Evolutionary conservation across 805 yeast genomes (phyloP), one percentile per base, ranked within the genome.

Genomic region (Lachancea lanzarotensis): DNA sequence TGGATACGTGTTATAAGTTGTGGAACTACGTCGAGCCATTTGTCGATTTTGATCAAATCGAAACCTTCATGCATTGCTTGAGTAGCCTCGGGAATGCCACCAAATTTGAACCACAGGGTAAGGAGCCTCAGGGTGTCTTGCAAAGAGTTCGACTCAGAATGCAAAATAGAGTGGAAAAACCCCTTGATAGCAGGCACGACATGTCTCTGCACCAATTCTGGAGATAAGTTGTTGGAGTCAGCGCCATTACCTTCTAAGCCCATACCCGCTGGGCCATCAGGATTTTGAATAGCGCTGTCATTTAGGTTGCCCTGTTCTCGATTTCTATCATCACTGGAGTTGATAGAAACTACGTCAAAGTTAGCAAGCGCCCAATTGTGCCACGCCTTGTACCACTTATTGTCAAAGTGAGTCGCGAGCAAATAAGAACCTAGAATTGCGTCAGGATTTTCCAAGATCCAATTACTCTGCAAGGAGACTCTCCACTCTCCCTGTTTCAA

Each of bases 401-500:
- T 73, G 61, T 93, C 97, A 64, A 93, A 91, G 61, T 90, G 96
- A 0, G 98, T 91, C 0, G 98, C 98, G 51, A 93, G 71, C 45
- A 93, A 69, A 61, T 87, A 93, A 0, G 97, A 89, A 11, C 97
- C 96, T 47, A 93, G 68, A 52, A 93, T 88, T 1, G 90, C 84
- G 36, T 88, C 90, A 1, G 90, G 81, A 31, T 76, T 78, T 49
- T 81, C 84, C 9, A 79, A 74, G 48, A 86, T 76, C 98, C 98
- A 91, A 50, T 78, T 78, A 39, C 72, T 75, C 47, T 84, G 83
- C 52, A 91, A 66, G 0, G 84, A 82, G 48, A 91, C 85, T 60
- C 89, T 93, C 99, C 99, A 93, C 64, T 93, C 97, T 54, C 99
- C 98, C 67, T 93, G 98, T 58, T 93, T 95, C 65, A 91, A 72